Percentiles rank a stretch among this genome's conserved stretches.
phyloP scores from a whole-genome alignment of 176 grass and related monocot species.

The Zoysia japonica region DNA sequence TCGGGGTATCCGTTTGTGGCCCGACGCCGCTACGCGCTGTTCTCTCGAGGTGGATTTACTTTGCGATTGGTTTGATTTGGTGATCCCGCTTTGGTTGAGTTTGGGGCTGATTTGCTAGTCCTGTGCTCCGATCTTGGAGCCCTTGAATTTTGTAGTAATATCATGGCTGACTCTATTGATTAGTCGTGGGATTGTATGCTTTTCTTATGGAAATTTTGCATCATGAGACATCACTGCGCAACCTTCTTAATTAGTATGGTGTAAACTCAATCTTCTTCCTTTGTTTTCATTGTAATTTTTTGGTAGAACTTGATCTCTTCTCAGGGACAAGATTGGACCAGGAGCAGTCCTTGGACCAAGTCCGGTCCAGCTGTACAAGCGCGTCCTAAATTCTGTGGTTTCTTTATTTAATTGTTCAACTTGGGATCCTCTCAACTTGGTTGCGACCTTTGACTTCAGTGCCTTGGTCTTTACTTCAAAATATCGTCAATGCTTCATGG shows the following conservation, averaged over 20 bases:
- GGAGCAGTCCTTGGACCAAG: background rate
- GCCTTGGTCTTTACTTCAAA: background rate
- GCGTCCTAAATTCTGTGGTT: background rate
- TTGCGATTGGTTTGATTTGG: background rate
- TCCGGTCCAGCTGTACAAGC: background rate
- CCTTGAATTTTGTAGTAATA: background rate
- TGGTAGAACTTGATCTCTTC: background rate
- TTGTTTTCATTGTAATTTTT: background rate
- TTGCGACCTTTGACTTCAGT: background rate
- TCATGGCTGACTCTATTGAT: background rate
- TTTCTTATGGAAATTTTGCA: background rate
- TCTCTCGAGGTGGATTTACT: background rate
- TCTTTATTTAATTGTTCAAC: conserved; percentile 18
- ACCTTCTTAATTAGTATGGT: background rate
- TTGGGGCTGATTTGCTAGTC: background rate
- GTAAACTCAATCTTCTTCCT: background rate
- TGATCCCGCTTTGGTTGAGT: background rate
- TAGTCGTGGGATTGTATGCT: background rate
- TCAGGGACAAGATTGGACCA: background rate
- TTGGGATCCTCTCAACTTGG: conserved; percentile 8
- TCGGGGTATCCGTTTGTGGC: background rate
- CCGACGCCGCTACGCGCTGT: background rate
- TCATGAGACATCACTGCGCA: background rate
- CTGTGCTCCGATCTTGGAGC: background rate
- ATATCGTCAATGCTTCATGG: background rate